Base-by-base conservation (phyloP, 2,329 filamentous ascomycete species). In the Huntiella moniliformis region DNA sequence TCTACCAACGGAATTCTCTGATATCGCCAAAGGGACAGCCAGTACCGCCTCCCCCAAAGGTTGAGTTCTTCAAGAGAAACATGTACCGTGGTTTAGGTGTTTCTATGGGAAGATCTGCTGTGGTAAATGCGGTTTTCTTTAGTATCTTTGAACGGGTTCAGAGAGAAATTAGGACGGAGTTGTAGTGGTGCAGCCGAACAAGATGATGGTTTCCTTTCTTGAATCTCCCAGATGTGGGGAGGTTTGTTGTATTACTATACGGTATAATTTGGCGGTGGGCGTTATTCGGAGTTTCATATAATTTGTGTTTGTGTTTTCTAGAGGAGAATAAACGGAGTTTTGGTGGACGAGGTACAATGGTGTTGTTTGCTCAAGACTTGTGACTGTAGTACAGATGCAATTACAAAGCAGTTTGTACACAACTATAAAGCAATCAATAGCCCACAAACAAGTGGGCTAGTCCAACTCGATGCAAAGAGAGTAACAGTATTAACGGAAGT, bases 121-220 rank as follows among this genome's bases (percentile, higher is more conserved):
- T 84, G 44, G 77, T 91, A 54, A 92, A 92, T 58, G 82, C 83
- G 53, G 82, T 92, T 55, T 92, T 92, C 68, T 92, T 92, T 64
- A 86, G 82, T 38, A 80, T 78, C 35, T 92, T 91, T 58, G 84
- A 92, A 62, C 78, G 84, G 55, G 71, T 83, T 55, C 91, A 91
- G 64, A 79, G 77, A 58, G 67, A 68, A 52, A 74, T 77, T 60
- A 36, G 37, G n/a, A 17, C 28, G 8, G 44, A 18, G n/a, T 17
- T 38, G 35, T 38, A 17, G 16, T 38, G 35, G 35, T 13, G 35
- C 8, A 15, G 13, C 13, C 35, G n/a, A 13, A 15, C 28, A 36
- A 37, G 22, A 16, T 3, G 15, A 36, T 15, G 3, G 15, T 10
- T 38, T 38, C 37, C 8, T 17, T 38, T 38, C 15, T 13, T 15